phyloP scores from a whole-genome alignment of 2,329 filamentous ascomycete species.

The Didymellaceae sp. region DNA sequence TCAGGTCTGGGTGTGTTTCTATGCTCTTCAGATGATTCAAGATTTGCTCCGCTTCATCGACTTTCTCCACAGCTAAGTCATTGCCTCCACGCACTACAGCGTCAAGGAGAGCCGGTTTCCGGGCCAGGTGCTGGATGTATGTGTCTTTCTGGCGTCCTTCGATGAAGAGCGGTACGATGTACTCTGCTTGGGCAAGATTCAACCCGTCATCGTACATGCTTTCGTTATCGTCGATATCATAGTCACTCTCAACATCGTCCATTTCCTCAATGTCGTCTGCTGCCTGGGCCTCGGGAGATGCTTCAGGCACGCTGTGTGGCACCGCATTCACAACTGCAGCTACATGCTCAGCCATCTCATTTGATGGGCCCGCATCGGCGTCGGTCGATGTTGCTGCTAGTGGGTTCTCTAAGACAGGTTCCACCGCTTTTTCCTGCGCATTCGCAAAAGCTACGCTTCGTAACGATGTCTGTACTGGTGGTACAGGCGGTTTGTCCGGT shows the following conservation, averaged over 20 bases:
- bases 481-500: constrained; percentile 36
- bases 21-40: constrained; percentile 32
- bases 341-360: constrained; percentile 13
- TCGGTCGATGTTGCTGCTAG: background rate
- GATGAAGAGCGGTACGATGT: constrained; percentile 42
- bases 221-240: constrained; percentile 23
- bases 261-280: constrained; percentile 28
- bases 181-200: constrained; percentile 36
- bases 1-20: constrained; percentile 44
- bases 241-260: constrained; percentile 19
- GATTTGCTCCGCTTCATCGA: constrained; percentile 26
- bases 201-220: constrained; percentile 40
- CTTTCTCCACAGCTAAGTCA: constrained; percentile 1
- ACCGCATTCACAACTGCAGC: background rate
- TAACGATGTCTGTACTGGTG: constrained; percentile 35
- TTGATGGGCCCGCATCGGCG: background rate
- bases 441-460: constrained; percentile 34
- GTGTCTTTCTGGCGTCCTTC: constrained; percentile 38
- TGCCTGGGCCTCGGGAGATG: background rate
- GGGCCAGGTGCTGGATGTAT: constrained; percentile 30
- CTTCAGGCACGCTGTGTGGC: background rate
- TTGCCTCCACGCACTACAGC: background rate
- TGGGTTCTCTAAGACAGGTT: constrained; percentile 1
- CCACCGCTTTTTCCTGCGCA: constrained; percentile 11
- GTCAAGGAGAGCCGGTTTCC: constrained; percentile 28